These are phyloP conservation scores for Colletotrichum horii DNA, from an alignment of 2,329 filamentous ascomycete genomes.

Conservation along the genomic window DNA sequence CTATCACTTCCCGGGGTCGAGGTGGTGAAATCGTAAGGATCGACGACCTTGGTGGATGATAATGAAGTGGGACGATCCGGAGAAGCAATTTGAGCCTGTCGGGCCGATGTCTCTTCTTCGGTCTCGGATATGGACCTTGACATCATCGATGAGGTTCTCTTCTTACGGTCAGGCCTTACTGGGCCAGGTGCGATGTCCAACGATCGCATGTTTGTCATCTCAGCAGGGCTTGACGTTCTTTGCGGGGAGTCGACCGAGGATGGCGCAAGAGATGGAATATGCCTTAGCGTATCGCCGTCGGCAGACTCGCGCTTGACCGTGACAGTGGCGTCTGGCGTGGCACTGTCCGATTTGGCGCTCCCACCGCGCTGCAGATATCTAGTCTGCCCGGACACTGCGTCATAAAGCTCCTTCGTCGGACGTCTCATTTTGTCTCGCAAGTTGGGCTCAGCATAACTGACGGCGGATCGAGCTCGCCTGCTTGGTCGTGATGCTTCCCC, in stretches of 20 bases:
- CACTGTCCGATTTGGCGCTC: conserved; percentile 44
- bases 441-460: conserved; percentile 86
- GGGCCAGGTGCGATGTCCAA: conserved; percentile 33
- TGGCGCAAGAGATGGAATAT: conserved; percentile 25
- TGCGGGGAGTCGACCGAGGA: not conserved
- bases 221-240: conserved; percentile 35
- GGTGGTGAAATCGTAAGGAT: conserved; percentile 61
- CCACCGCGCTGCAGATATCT: conserved; percentile 41
- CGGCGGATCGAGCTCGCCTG: conserved; percentile 68
- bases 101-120: conserved; percentile 1
- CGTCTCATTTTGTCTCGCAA: conserved; percentile 84
- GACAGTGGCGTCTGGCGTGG: conserved; percentile 29
- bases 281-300: conserved; percentile 34
- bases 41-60: conserved; percentile 27
- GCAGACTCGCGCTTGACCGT: conserved; percentile 38
- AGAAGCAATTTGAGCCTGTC: not conserved
- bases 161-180: conserved; percentile 44
- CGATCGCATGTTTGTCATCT: conserved; percentile 42
- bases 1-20: conserved; percentile 44
- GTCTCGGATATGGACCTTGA: conserved; percentile 13
- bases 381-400: conserved; percentile 73
- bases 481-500: conserved; percentile 68
- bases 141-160: conserved; percentile 39
- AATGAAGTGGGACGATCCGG: not conserved
- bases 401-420: conserved; percentile 76